A percentile compares a stretch with the other conserved stretches of the same genome.
phyloP scores from a whole-genome alignment of 305 asterid species.

The Galium porrigens region DNA sequence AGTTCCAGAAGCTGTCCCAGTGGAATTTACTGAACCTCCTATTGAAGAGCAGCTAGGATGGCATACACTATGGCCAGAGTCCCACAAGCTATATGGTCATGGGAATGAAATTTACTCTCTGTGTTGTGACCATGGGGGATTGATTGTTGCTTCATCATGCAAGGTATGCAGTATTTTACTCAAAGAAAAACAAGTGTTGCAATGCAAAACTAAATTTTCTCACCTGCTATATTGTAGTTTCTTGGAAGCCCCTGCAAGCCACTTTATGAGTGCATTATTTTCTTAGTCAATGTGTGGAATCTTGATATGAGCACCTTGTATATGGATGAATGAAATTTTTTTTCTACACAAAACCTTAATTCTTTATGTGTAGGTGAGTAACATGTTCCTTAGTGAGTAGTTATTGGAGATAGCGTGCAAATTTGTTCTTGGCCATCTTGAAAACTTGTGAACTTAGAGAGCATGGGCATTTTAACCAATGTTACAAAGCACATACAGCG shows the following conservation, averaged over 20 bases:
- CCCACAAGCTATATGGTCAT: conserved; percentile 94
- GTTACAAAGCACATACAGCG: background rate
- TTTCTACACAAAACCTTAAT: background rate
- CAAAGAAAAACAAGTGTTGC: background rate
- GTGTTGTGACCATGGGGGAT: conserved; percentile 67
- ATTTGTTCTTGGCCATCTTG: background rate
- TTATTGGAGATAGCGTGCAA: background rate
- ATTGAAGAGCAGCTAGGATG: conserved; percentile 84
- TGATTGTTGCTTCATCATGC: conserved; percentile 84
- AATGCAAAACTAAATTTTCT: background rate
- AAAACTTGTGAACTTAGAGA: background rate
- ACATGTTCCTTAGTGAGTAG: background rate
- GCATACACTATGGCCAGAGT: conserved; percentile 88
- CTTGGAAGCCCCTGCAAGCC: background rate
- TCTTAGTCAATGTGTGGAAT: background rate
- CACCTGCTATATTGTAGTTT: background rate
- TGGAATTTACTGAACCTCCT: conserved; percentile 77
- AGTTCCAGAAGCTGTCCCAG: conserved; percentile 87
- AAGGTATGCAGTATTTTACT: conserved; percentile 34
- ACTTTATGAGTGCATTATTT: background rate
- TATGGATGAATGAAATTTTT: background rate
- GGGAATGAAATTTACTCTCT: conserved; percentile 81
- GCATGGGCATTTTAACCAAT: background rate
- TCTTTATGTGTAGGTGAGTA: background rate
- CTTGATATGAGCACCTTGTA: conserved; percentile 5